Percentiles rank a stretch among this genome's conserved stretches.
phyloP scores from a whole-genome alignment of 2,329 filamentous ascomycete species.

The Macrophomina tecta region DNA sequence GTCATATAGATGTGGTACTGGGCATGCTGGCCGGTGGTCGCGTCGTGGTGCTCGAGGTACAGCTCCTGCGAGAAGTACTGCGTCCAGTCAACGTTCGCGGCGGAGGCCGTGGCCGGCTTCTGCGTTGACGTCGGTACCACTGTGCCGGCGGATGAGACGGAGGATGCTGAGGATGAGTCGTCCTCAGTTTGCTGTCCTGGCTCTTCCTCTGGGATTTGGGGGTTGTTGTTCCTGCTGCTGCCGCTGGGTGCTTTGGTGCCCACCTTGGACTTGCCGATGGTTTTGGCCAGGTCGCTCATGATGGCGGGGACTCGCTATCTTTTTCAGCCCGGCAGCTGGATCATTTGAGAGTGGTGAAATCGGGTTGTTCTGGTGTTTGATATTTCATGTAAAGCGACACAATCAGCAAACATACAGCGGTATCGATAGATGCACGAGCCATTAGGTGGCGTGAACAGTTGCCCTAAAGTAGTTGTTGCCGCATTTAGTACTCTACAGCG shows the following conservation, averaged over 20 bases:
- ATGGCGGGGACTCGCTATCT: conserved; percentile 15
- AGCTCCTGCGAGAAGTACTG: conserved; percentile 90
- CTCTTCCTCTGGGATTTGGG: conserved; percentile 59
- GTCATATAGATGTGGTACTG: conserved; percentile 87
- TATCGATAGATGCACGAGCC: conserved; percentile 24
- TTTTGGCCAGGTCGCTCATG: conserved; percentile 83
- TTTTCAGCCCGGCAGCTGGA: conserved; percentile 4
- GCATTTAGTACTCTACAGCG: no score
- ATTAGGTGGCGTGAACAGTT: not conserved
- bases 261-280: conserved; percentile 79
- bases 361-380: conserved; percentile 3
- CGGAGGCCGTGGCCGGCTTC: conserved; percentile 58
- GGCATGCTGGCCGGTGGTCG: conserved; percentile 51
- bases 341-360: conserved; percentile 1
- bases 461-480: not conserved
- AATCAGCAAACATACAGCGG: not conserved
- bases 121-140: conserved; percentile 78
- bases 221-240: conserved; percentile 63
- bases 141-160: conserved; percentile 92
- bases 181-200: conserved; percentile 41
- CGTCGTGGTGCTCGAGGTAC: conserved; percentile 63
- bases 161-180: conserved; percentile 67
- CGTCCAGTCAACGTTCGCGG: conserved; percentile 79
- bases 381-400: not conserved
- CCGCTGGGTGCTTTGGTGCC: conserved; percentile 37